Evolutionary conservation across 257 asterid genomes (phyloP).

Genomic region (Nicotiana benthamiana): DNA sequence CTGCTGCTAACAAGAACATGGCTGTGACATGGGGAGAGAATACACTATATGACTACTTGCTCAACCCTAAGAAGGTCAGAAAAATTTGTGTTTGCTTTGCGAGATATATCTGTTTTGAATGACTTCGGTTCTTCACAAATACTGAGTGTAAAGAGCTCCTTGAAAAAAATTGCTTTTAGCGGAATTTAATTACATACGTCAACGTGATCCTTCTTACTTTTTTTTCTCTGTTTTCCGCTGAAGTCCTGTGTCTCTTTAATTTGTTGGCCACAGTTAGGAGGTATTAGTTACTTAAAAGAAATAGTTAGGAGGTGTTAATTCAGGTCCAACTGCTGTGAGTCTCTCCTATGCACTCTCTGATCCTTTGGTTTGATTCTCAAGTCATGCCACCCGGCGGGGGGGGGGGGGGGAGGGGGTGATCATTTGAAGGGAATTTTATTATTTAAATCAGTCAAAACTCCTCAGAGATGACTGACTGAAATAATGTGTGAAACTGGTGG

Average conservation of each 20-base stretch:
- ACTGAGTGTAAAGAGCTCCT: too few species aligned
- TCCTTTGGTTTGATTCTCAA: neutral
- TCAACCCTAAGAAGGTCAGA: slow-evolving; percentile 79
- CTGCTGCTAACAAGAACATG: slow-evolving; percentile 85
- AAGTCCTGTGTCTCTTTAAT: too few species aligned
- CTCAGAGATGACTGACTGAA: too few species aligned
- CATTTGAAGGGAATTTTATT: neutral
- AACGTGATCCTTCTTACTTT: neutral
- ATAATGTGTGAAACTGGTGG: too few species aligned
- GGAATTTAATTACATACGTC: neutral
- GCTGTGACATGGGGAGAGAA: slow-evolving; percentile 87
- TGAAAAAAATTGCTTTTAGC: too few species aligned
- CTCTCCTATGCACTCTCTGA: neutral
- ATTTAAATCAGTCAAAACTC: too few species aligned
- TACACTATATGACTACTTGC: slow-evolving; percentile 82
- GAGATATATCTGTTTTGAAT: too few species aligned
- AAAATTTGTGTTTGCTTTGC: neutral
- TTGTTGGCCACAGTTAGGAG: too few species aligned
- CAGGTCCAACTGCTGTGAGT: neutral
- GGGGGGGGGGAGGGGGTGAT: too few species aligned
- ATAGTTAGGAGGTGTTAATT: neutral
- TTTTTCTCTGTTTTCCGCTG: too few species aligned
- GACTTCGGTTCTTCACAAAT: neutral
- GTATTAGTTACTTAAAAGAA: too few species aligned
- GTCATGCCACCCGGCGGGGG: neutral